phyloP scores from a whole-genome alignment of 2,329 filamentous ascomycete genomes.

The Verticillium nubilum region DNA sequence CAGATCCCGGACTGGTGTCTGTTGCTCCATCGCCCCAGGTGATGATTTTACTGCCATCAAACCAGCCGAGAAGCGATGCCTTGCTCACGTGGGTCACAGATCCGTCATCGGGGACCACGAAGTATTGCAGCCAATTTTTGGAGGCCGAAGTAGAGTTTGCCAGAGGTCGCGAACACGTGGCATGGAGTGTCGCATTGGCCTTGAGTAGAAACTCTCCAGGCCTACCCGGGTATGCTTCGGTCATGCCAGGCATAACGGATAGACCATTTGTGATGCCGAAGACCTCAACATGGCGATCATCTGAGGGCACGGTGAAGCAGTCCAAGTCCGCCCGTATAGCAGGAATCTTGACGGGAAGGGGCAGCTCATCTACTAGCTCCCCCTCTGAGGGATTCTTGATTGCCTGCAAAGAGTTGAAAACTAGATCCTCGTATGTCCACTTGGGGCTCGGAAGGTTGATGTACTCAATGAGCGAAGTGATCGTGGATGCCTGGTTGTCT shows the following conservation, averaged over 20 bases:
- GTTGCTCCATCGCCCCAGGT: slow-evolving; percentile 14
- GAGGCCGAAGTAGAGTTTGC: background rate
- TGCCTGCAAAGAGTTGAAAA: slow-evolving; percentile 15
- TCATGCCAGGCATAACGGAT: slow-evolving; percentile 2
- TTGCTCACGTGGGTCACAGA: slow-evolving; percentile 14
- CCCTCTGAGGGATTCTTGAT: slow-evolving; percentile 3
- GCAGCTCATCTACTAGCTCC: slow-evolving; percentile 2
- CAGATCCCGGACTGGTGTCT: slow-evolving; percentile 6
- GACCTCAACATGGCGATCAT: slow-evolving; percentile 1
- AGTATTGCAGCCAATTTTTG: slow-evolving; percentile 15
- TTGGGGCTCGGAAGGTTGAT: slow-evolving; percentile 21
- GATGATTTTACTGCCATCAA: background rate
- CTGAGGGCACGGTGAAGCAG: slow-evolving; percentile 12
- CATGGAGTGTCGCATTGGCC: slow-evolving; percentile 14
- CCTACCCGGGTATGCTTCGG: background rate
- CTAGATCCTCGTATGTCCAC: slow-evolving; percentile 24
- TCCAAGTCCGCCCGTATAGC: slow-evolving; percentile 14
- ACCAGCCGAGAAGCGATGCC: slow-evolving; percentile 14
- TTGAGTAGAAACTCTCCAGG: slow-evolving; percentile 8
- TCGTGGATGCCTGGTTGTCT: slow-evolving; percentile 16
- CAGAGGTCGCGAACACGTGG: background rate
- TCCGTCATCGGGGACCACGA: slow-evolving; percentile 11
- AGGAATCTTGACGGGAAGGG: slow-evolving; percentile 11
- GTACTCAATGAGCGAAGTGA: slow-evolving; percentile 20
- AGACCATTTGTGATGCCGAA: background rate